Conservation (phyloP, 1,139 yeast species). For the Geotrichum candidum region DNA sequence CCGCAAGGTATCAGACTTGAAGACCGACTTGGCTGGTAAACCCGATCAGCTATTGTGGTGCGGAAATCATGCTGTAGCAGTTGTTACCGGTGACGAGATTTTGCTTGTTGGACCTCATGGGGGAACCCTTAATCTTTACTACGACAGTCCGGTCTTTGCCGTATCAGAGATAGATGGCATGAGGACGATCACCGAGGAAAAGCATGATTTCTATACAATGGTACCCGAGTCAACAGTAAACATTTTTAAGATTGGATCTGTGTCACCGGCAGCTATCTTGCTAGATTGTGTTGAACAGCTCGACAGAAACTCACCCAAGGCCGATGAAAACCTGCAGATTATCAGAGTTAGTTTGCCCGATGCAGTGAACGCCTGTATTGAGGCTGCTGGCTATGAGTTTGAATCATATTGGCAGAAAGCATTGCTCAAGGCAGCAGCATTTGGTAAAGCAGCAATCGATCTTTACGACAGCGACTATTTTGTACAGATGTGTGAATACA, state of each 20-base stretch:
- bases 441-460: slow-evolving; percentile 69
- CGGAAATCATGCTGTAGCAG: slow-evolving; percentile 72
- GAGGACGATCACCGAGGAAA: slow-evolving; percentile 52
- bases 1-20: slow-evolving; percentile 47
- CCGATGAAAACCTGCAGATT: slow-evolving; percentile 69
- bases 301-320: slow-evolving; percentile 67
- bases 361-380: slow-evolving; percentile 68
- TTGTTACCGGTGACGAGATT: slow-evolving; percentile 56
- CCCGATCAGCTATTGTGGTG: slow-evolving; percentile 65
- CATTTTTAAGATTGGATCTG: slow-evolving; percentile 75
- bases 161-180: slow-evolving; percentile 66
- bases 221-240: slow-evolving; percentile 56
- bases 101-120: slow-evolving; percentile 69
- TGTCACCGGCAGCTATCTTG: slow-evolving; percentile 74
- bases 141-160: slow-evolving; percentile 38
- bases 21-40: slow-evolving; percentile 37
- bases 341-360: slow-evolving; percentile 43
- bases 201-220: slow-evolving; percentile 58
- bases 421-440: slow-evolving; percentile 71
- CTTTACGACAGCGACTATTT: slow-evolving; percentile 56
- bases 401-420: slow-evolving; percentile 75
- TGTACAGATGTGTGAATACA: slow-evolving; percentile 50
- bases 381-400: slow-evolving; percentile 73
- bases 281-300: slow-evolving; percentile 77
- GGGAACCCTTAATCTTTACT: slow-evolving; percentile 46